Base-by-base conservation (phyloP, 305 asterid species). In the Fraxinus angustifolia region DNA sequence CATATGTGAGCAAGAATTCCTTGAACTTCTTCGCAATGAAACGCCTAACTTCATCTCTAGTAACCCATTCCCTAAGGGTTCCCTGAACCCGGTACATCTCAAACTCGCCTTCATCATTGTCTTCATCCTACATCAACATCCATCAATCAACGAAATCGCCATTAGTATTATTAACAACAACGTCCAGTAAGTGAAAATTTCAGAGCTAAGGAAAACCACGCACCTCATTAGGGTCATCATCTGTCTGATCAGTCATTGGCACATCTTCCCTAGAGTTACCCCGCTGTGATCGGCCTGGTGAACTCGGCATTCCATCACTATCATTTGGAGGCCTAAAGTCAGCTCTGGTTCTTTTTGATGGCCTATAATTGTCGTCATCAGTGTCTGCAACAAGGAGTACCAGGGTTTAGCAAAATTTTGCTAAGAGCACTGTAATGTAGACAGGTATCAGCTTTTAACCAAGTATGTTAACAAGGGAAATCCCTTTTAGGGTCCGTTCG, bases 1-100 rank as follows among this genome's bases (percentile, higher is more conserved):
- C 93, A 77, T 93, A 93, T 0, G 97, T 94, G 75, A 92, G 93
- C 88, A 96, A 84, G 88, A 96, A 96, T 62, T 93, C 95, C 88
- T 90, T 96, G 90, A 96, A 94, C 82, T 93, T 94, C 88, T 88
- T 93, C 12, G 91, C 98, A 82, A 96, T 94, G 90, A 96, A 96
- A 35, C 96, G 95, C 81, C 98, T 90, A 26, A 96, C 97, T 90
- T 36, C 99, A 93, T 94, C 98, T 82, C 98, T 91, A 77, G 98
- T 93, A 78, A 94, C 98, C 98, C 98, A 93, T 85, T 94, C 98
- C 86, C 98, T 90, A 38, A 93, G 92, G 73, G 98, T 91, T 78
- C 98, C 98, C 85, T 92, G 98, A 82, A 94, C 97, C 81, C 88
- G 88, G 83, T 94, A 92, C 95, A 93, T 91, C 78, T 93, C 98